Percentiles rank a stretch among this genome's conserved stretches.
Conservation (phyloP, 2,329 filamentous ascomycete genomes). For the Volutella citrinella region DNA sequence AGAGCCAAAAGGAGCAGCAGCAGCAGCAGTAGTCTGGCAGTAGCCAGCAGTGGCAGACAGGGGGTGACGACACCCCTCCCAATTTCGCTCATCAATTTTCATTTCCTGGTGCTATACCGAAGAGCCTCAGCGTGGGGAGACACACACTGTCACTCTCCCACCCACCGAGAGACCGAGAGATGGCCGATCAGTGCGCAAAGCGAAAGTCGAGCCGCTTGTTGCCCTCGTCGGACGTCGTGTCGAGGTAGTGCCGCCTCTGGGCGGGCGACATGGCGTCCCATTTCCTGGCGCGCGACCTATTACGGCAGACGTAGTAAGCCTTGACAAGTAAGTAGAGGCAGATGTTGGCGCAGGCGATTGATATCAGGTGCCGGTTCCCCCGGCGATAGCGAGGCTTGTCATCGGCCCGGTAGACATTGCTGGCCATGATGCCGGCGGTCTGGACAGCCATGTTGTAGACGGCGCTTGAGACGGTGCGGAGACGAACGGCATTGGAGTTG, state of each 20-base stretch:
- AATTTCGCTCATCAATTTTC: too few relatives aligned
- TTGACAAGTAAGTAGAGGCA: constrained; percentile 39
- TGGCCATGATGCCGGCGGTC: constrained; percentile 40
- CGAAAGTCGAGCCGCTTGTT: constrained; percentile 14
- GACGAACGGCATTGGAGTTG: constrained; percentile 61
- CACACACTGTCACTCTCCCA: too few relatives aligned
- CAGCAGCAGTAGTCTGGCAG: too few relatives aligned
- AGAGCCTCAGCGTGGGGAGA: too few relatives aligned
- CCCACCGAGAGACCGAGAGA: constrained; percentile 7
- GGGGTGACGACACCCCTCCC: too few relatives aligned
- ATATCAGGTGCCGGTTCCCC: constrained; percentile 39
- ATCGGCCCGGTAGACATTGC: constrained; percentile 44
- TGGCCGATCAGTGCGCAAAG: constrained; percentile 9
- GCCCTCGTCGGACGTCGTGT: constrained; percentile 12
- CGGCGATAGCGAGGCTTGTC: constrained; percentile 40
- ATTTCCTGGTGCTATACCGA: too few relatives aligned
- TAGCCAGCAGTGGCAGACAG: too few relatives aligned
- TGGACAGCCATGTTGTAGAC: constrained; percentile 44
- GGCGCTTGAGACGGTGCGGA: constrained; percentile 59
- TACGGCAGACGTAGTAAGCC: constrained; percentile 38
- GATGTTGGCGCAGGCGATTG: constrained; percentile 21
- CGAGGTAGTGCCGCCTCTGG: constrained; percentile 2
- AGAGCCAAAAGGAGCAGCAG: too few relatives aligned
- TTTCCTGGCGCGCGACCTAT: constrained; percentile 17
- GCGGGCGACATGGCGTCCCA: constrained; percentile 11